Evolutionary conservation across 495 filamentous ascomycete genomes (phyloP), one percentile per base, ranked within the genome.

Genomic region (Trichodelitschia bisporula): DNA sequence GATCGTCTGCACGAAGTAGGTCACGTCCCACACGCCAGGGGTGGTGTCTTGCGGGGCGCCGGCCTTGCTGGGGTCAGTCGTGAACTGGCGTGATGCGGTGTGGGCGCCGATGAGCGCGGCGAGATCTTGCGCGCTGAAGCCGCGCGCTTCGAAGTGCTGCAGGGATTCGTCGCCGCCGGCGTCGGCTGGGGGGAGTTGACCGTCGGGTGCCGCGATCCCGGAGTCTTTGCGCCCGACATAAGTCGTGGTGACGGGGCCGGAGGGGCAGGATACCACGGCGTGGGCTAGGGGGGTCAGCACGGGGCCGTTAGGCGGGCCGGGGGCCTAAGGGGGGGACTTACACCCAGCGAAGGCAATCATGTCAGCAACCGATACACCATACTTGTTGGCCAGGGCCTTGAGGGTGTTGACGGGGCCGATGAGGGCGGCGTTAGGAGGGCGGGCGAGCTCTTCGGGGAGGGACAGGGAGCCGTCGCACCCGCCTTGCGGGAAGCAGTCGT

Each of bases 391-490:
- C 12, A 46, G 14, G n/a, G 11, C 29, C 4, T 30, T 25, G n/a
- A 43, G 26, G 8, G 30, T 26, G 14, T 24, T 19, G 24, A 33
- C 43, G 5, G 39, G 27, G 1, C 15, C n/a, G 8, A 15, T 20
- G 4, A 46, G 30, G 12, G 40, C 43, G 8, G 4, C 26, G 33
- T 46, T 43, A 18, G 43, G 36, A 6, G 32, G 17, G n/a, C 38
- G 33, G 1, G 28, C 20, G 28, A 33, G 41, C 26, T 46, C 43
- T 17, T 37, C 24, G 3, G 37, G 38, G 12, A 43, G 40, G 23
- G 41, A 41, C 4, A 46, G 38, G 14, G 41, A 43, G 24, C 43
- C 43, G 20, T 46, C 41, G 28, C 43, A 46, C 9, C 38, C 43
- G 15, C 5, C 31, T 15, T 36, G 31, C 8, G 15, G 9, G 18